Evolutionary conservation across 495 filamentous ascomycete species (phyloP), one percentile per base, ranked within the genome.

Genomic region (Lasiosphaeria miniovina): DNA sequence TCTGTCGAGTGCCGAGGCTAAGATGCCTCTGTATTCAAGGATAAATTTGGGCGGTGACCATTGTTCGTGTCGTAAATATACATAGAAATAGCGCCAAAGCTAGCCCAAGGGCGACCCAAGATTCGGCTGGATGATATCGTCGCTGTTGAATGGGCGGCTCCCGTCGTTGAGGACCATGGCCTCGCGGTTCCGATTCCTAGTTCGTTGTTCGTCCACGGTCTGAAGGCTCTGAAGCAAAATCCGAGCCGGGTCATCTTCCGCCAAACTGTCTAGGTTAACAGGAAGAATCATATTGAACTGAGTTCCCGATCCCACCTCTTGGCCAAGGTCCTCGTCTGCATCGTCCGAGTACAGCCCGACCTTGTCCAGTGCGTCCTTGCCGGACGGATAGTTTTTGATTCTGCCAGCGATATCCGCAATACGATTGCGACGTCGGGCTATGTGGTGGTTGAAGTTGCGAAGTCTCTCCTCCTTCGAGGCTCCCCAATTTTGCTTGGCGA

Each of bases 81-180:
- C 24, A 24, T 24, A 24, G 24, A 1, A 24, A 0, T 24, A 24
- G 24, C 24, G 24, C 24, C 24, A 24, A 24, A 24, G 24, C 24
- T 24, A 24, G 24, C 24, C 24, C 24, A 24, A 24, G 3, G 62
- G 61, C 15, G 63, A 72, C 24, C 70, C 68, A 31, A 68, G 67
- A 12, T 75, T 70, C 41, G 75, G 65, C 58, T 83, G 79, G 38
- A 84, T 82, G 14, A 88, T 86, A 62, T 86, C 84, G 45, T 76
- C 74, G 46, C 82, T 77, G 12, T 74, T 79, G n/a, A 87, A 61
- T 1, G 81, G 80, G 33, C 77, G 74, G 36, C 74, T 81, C 3
- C 85, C 84, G 53, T 86, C 85, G 61, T 85, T 84, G 54, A 88
- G 57, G 10, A 88, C 85, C 78, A 88, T 84, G 8, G 84, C 85